These are phyloP conservation scores for Boletellus deceptivus DNA, from an alignment of 1,284 basidiomycete genomes.

Conservation along the genomic window DNA sequence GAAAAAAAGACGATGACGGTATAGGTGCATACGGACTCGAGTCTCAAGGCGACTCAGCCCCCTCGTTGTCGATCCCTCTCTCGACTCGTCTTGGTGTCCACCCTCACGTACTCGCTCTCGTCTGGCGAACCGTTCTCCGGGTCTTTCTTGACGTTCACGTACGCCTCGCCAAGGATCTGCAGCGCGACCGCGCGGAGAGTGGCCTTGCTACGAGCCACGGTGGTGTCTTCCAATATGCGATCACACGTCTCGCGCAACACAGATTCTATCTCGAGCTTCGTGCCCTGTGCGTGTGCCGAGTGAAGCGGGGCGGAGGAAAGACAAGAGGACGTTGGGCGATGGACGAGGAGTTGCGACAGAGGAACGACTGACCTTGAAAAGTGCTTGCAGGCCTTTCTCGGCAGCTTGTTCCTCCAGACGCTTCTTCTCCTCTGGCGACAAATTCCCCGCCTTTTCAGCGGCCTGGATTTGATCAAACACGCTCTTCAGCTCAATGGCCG, in stretches of 20 bases:
- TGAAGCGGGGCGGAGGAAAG: too few relatives aligned
- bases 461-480: constrained; percentile 96
- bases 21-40: background rate
- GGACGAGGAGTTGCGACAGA: background rate
- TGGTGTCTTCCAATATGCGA: constrained; percentile 66
- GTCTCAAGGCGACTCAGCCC: constrained; percentile 4
- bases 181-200: constrained; percentile 78
- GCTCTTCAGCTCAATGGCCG: constrained; percentile 89
- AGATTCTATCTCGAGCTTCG: constrained; percentile 94
- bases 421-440: constrained; percentile 83
- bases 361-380: constrained; percentile 71
- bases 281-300: constrained; percentile 53
- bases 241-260: constrained; percentile 94
- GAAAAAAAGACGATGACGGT: background rate
- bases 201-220: constrained; percentile 57
- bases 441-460: constrained; percentile 84
- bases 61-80: constrained; percentile 36
- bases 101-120: constrained; percentile 79
- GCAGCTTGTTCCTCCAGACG: constrained; percentile 95
- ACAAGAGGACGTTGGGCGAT: background rate
- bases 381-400: constrained; percentile 89
- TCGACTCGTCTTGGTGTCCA: constrained; percentile 72
- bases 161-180: constrained; percentile 81
- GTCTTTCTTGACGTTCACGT: constrained; percentile 70
- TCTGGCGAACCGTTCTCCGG: constrained; percentile 40